Base-by-base conservation (phyloP, 768 basidiomycete species). In the Chlorophyllum brunneum region DNA sequence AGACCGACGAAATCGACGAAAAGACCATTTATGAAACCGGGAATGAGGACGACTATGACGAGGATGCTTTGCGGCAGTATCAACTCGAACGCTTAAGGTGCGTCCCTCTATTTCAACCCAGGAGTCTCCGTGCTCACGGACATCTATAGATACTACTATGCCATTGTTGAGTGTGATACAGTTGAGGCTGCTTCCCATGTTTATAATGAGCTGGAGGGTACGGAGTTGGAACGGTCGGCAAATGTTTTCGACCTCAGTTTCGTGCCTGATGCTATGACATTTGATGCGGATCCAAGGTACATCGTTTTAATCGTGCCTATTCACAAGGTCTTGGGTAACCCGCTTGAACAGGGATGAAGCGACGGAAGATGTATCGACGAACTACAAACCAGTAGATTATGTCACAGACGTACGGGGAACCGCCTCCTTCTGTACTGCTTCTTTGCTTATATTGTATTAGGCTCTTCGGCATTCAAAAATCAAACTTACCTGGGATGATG, bases 381-480 rank as follows among this genome's bases (percentile, higher is more conserved):
- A 71, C 1, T 90, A 88, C 66, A 88, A 85, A 64, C 81, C 80
- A 1, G 75, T 95, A 8, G 92, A 98, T 44, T 99, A 95, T 62
- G 84, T 86, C 27, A 99, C 97, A 2, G 91, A 95, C 63, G 95
- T 94, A 62, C 65, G 89, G 72, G 6, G 9, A 24, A 30, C 11
- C 24, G 24, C 8, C 42, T 16, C 27, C 10, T 24, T 43, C n/a
- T 34, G 8, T 30, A 16, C 44, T 9, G 11, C 22, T n/a, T 23
- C 33, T 7, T 37, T 8, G 37, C 23, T 29, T 42, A 40, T 22
- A 22, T 20, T 26, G 20, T 4, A 40, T 6, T 24, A 98, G 94
- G 95, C 95, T 8, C 81, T 99, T 4, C 88, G 95, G 4, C 95
- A 98, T 65, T 99, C 97, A 11, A 97, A 93, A 74, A 95, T 98